phyloP scores from a whole-genome alignment of 352 stramenopile species.

The Pythium angustatum region DNA sequence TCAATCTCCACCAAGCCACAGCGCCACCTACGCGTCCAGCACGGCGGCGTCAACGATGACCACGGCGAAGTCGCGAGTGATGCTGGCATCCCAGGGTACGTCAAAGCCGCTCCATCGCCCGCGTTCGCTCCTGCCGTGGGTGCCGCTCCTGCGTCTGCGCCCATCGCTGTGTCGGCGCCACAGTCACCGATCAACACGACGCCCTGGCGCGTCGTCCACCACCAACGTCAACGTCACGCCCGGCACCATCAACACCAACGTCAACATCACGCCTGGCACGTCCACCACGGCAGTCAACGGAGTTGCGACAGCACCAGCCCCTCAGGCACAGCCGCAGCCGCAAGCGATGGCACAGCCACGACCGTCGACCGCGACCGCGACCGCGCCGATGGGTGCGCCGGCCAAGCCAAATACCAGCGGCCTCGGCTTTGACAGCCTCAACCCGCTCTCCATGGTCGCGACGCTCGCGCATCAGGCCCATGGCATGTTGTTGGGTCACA shows the following conservation, averaged over 20 bases:
- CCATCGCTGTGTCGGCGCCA: neutral
- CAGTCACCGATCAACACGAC: neutral
- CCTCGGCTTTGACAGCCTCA: constrained; percentile 1
- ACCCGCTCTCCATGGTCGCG: neutral
- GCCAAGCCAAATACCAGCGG: neutral
- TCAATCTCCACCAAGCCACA: neutral
- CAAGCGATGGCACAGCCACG: too few relatives aligned
- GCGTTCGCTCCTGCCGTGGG: neutral
- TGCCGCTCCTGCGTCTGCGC: neutral
- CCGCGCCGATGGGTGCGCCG: too few relatives aligned
- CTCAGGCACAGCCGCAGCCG: too few relatives aligned
- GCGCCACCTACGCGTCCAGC: constrained; percentile 3
- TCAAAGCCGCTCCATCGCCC: neutral
- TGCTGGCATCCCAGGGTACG: neutral
- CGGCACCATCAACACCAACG: constrained; percentile 1
- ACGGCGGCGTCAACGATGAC: neutral
- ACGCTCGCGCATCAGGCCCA: constrained; percentile 12
- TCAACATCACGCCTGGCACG: constrained; percentile 7
- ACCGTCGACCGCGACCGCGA: neutral
- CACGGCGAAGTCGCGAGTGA: neutral
- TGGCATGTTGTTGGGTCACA: constrained; percentile 13
- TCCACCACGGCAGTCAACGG: constrained; percentile 9
- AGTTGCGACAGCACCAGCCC: neutral
- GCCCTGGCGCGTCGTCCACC: constrained; percentile 1
- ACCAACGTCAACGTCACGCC: constrained; percentile 11